These are phyloP conservation scores for Kluyveromyces aestuarii DNA, from an alignment of 805 yeast species.

Conservation along the genomic window DNA sequence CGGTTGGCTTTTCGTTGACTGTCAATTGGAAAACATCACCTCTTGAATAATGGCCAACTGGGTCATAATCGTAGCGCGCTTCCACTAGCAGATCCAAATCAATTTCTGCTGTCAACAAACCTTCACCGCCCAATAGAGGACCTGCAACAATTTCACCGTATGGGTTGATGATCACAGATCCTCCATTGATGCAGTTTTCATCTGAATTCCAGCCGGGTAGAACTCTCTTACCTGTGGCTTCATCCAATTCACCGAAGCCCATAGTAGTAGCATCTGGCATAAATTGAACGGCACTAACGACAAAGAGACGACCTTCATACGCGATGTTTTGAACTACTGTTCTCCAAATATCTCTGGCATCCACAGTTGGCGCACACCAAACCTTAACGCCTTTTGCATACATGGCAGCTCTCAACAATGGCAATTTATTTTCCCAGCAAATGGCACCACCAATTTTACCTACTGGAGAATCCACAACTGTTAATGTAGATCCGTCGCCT, in stretches of 20 bases:
- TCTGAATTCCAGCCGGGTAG: constrained; percentile 25
- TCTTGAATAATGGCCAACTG: constrained; percentile 36
- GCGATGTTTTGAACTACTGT: constrained; percentile 35
- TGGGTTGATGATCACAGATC: constrained; percentile 33
- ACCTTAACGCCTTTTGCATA: constrained; percentile 36
- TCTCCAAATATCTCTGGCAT: constrained; percentile 37
- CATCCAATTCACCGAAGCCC: constrained; percentile 17
- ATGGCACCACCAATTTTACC: constrained; percentile 38
- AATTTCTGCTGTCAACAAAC: constrained; percentile 33
- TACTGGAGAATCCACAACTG: constrained; percentile 28
- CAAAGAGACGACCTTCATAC: constrained; percentile 34
- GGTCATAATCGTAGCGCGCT: constrained; percentile 36
- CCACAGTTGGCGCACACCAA: constrained; percentile 39
- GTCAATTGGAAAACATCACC: constrained; percentile 35
- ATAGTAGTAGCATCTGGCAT: constrained; percentile 24
- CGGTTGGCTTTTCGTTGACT: constrained; percentile 31
- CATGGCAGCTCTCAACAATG: constrained; percentile 33
- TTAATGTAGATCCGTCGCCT: constrained; percentile 39
- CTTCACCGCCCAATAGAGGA: constrained; percentile 34
- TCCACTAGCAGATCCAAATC: constrained; percentile 30
- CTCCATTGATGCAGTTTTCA: constrained; percentile 32
- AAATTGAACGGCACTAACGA: constrained; percentile 34
- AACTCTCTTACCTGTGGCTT: constrained; percentile 15
- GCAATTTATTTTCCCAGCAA: constrained; percentile 41
- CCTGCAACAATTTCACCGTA: constrained; percentile 37